These are phyloP conservation scores for Dactylellina cionopaga DNA, from an alignment of 2,329 filamentous ascomycete genomes.

Conservation along the genomic window DNA sequence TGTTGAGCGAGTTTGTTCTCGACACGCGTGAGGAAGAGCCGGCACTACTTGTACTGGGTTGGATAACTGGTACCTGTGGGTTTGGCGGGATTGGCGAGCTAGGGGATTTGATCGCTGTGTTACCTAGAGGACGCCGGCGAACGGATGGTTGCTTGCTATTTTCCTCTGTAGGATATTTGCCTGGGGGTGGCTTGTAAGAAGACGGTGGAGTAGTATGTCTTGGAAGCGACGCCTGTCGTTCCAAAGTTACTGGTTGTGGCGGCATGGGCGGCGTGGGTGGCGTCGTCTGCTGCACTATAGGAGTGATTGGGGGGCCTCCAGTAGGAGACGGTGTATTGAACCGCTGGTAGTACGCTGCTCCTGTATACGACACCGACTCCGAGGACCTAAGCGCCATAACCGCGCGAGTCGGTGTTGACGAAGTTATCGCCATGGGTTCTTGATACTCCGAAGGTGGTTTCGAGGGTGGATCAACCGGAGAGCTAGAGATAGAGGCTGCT, in stretches of 20 bases:
- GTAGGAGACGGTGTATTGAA: conserved; percentile 40
- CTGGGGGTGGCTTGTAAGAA: conserved; percentile 38
- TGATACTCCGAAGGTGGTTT: conserved; percentile 2
- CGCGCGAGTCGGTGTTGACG: conserved; percentile 31
- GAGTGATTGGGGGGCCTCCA: background rate
- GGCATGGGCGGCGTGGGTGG: conserved; percentile 4
- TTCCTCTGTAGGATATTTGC: conserved; percentile 35
- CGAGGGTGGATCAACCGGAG: conserved; percentile 15
- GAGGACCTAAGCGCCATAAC: conserved; percentile 38
- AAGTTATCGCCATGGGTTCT: conserved; percentile 43
- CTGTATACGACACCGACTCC: conserved; percentile 42
- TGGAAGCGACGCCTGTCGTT: conserved; percentile 34
- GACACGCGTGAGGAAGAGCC: conserved; percentile 4
- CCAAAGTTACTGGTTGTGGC: conserved; percentile 9
- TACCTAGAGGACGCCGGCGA: conserved; percentile 41
- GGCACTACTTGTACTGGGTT: background rate
- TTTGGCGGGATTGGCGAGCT: conserved; percentile 17
- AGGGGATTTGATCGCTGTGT: conserved; percentile 36
- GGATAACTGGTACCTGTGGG: conserved; percentile 13
- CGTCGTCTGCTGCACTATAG: background rate
- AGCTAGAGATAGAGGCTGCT: conserved; percentile 29
- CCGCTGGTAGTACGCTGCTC: conserved; percentile 42
- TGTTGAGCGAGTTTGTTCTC: conserved; percentile 43
- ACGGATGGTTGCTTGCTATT: conserved; percentile 10
- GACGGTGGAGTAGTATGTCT: conserved; percentile 42